These are phyloP conservation scores for Gleditsia sinensis DNA, from an alignment of 306 rosid genomes.

Conservation along the genomic window DNA sequence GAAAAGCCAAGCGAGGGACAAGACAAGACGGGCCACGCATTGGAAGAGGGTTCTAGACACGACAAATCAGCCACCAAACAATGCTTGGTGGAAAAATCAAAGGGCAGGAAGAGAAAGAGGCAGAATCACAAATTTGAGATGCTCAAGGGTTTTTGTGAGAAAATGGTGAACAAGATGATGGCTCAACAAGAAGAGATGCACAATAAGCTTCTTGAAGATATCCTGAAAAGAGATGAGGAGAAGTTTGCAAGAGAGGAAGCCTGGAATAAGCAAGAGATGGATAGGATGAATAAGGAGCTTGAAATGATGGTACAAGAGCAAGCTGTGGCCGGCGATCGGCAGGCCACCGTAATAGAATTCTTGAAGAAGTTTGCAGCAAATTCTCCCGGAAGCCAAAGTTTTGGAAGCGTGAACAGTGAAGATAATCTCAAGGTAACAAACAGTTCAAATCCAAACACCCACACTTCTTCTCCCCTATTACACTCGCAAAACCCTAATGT, in stretches of 20 bases:
- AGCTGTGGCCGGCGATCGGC: conserved; percentile 73
- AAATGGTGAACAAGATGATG: conserved; percentile 75
- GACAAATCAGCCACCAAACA: background rate
- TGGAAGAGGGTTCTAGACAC: conserved; percentile 26
- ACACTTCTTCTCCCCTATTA: too few relatives aligned
- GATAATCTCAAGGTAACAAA: conserved; percentile 14
- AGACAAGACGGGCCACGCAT: conserved; percentile 28
- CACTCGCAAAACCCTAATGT: conserved; percentile 45
- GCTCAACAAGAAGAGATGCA: conserved; percentile 84
- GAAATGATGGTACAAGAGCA: conserved; percentile 80
- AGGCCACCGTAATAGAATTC: conserved; percentile 63
- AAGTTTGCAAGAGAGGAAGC: conserved; percentile 71
- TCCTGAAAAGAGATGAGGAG: conserved; percentile 76
- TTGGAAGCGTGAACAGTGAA: background rate
- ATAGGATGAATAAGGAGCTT: conserved; percentile 82
- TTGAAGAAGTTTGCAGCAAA: conserved; percentile 56
- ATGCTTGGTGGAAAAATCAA: background rate
- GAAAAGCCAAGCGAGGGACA: conserved; percentile 32
- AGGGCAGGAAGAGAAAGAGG: conserved; percentile 58
- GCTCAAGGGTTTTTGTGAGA: conserved; percentile 74
- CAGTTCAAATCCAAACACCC: conserved; percentile 25
- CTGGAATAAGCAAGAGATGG: conserved; percentile 85
- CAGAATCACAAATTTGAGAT: conserved; percentile 52
- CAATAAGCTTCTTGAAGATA: conserved; percentile 65
- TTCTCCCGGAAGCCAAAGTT: conserved; percentile 13